Base-by-base conservation (phyloP, 495 filamentous ascomycete genomes). In the Penicillium arizonense region DNA sequence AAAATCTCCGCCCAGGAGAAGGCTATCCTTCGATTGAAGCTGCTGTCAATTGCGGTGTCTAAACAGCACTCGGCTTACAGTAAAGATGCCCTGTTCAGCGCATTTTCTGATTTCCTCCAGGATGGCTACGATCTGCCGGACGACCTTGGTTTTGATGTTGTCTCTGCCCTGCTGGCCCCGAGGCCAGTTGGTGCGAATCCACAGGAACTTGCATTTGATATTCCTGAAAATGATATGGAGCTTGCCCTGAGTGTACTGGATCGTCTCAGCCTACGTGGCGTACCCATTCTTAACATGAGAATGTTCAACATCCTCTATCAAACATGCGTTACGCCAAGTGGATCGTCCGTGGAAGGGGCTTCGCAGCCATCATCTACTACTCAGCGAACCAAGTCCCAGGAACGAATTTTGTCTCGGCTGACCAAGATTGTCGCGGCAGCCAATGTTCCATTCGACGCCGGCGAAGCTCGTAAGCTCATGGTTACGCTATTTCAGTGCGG, bases 381-480 rank as follows among this genome's bases (percentile, higher is more conserved):
- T 44, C 39, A 50, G 33, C 50, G 51, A 37, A 56, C 28, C 4
- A 21, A 47, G 32, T 59, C 47, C 21, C 64, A 47, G 50, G 57
- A 50, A 7, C 59, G 56, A 23, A 53, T 52, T 20, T 35, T 59
- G 28, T 46, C 37, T 16, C 58, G 55, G 3, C 52, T 60, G 32
- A 61, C 53, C 36, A 73, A 56, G 56, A 69, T 77, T 12, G 61
- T 72, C 5, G 61, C 66, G 3, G 63, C 64, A 4, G 51, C 70
- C 9, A 57, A 74, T 24, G 44, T 81, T 13, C 65, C 72, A n/a
- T 80, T 77, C 48, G 72, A 80, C 24, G 64, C 74, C 7, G 72
- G 76, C 11, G 58, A 78, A 11, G 66, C 74, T 2, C 69, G 81
- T 20, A 61, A 75, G 24, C 68, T 74, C 33, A 76, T 87, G 74